Evolutionary conservation across 2,329 filamentous ascomycete genomes (phyloP), one percentile per base, ranked within the genome.

Genomic region (Orbilia ellipsospora): DNA sequence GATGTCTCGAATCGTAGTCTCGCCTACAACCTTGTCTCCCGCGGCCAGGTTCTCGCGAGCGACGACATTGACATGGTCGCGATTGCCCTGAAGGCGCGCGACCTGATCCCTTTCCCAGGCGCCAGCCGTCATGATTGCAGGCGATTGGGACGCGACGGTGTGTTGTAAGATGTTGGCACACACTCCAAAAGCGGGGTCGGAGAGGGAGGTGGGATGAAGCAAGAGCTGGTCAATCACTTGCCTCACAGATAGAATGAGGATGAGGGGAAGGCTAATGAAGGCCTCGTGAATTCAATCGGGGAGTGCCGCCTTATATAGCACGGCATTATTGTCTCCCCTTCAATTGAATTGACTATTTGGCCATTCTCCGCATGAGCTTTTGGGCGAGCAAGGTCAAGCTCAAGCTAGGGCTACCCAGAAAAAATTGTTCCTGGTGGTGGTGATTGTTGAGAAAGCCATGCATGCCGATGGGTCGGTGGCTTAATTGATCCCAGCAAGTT

Each of bases 1-100:
- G 16, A 74, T 74, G 45, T 74, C 70, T 44, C 55, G 56, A 45
- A 68, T 74, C n/a, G 70, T 74, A 13, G 63, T 74, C 45, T 74
- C 70, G 36, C 57, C 56, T 26, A 16, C 40, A 5, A 67, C 57
- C 54, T 74, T 67, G 7, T 54, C 31, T 4, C 5, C 48, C 10
- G 51, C 50, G 2, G 42, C 67, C 26, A 60, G n/a, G 51, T 63
- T 67, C 15, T 74, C 70, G 36, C 69, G 69, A 54, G 69, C 69
- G 28, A 74, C 69, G 18, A 55, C 56, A 31, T 74, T 67, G 48
- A 67, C 69, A 74, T 67, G 62, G 28, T 74, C 69, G 26, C 3
- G 50, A 28, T 73, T 50, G 48, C 69, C 69, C 31, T 73, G 69
- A 26, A 67, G 69, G 69, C 69, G 69, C 56, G 62, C 69, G 28